These are phyloP conservation scores for Aureobasidium musti DNA, from an alignment of 2,329 filamentous ascomycete genomes.

Conservation along the genomic window DNA sequence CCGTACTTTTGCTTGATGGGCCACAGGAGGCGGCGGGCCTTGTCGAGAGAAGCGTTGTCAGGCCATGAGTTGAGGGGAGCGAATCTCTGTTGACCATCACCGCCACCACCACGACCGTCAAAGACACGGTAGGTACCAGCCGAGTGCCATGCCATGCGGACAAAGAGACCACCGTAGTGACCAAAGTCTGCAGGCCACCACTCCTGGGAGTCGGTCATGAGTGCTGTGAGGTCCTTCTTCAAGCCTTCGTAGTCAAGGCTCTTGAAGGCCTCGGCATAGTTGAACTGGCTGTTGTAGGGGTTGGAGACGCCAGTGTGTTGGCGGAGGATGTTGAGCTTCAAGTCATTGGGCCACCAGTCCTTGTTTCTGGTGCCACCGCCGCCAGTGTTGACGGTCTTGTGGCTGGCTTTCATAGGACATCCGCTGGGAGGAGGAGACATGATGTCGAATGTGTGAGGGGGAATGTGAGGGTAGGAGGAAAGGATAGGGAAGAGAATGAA, in stretches of 20 bases:
- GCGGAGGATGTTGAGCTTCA: slow-evolving; percentile 71
- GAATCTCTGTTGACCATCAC: slow-evolving; percentile 74
- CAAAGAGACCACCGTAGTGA: slow-evolving; percentile 77
- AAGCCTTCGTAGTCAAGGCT: slow-evolving; percentile 68
- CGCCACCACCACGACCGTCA: slow-evolving; percentile 74
- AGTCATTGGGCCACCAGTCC: slow-evolving; percentile 73
- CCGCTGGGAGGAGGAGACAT: slow-evolving; percentile 34
- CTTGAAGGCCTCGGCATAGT: slow-evolving; percentile 73
- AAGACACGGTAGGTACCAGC: slow-evolving; percentile 75
- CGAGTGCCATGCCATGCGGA: slow-evolving; percentile 80
- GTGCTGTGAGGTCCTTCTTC: slow-evolving; percentile 69
- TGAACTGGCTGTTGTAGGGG: slow-evolving; percentile 64
- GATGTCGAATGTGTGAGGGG: slow-evolving; percentile 28
- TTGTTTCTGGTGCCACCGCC: slow-evolving; percentile 63
- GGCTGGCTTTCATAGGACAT: slow-evolving; percentile 38
- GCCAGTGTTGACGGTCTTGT: slow-evolving; percentile 36
- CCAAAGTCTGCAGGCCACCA: slow-evolving; percentile 83
- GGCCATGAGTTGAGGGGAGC: slow-evolving; percentile 82
- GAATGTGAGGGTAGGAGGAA: not conserved
- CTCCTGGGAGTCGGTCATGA: slow-evolving; percentile 78
- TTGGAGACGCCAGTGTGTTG: slow-evolving; percentile 66
- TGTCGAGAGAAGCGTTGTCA: slow-evolving; percentile 76
- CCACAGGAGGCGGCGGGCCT: slow-evolving; percentile 76
- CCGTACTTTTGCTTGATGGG: slow-evolving; percentile 85
- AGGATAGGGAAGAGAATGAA: not conserved